Base-by-base conservation (phyloP, 2,329 filamentous ascomycete species). In the Penicillium occitanis region DNA sequence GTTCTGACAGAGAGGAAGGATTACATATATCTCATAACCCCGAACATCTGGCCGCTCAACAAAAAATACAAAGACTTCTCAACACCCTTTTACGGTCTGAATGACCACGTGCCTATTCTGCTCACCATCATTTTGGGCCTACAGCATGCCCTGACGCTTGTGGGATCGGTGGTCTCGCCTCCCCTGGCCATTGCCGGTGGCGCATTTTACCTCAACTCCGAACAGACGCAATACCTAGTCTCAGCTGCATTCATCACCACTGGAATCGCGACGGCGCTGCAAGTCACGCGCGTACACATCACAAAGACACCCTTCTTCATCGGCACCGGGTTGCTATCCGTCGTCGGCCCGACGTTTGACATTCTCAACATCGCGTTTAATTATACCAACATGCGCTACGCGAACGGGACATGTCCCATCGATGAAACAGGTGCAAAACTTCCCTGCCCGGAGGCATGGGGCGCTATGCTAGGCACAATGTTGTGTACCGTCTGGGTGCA, bases 21-120 rank as follows among this genome's bases (percentile, higher is more conserved):
- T 72, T 86, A 86, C 78, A 79, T 74, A 19, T 85, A 84, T 69
- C 78, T 86, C 5, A 82, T 86, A 75, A 83, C 77, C 22, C 84
- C 84, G 1, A 85, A 85, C 51, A 73, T 86, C 6, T 84, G 83
- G 1, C 85, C 85, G 65, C 77, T 85, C 74, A 83, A 82, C 55
- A 74, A 79, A 69, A 75, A 69, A 76, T 68, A 79, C 79, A 60
- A 76, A 79, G 68, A 76, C 40, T 78, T 80, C 69, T 81, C 84
- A n/a, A 87, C 90, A 37, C 91, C 91, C 0, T 95, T 96, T 77
- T 95, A 94, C 73, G 91, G 91, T n/a, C 86, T 94, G 46, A 86
- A 94, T 71, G 90, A 93, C 76, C 81, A 80, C 65, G 91, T 95
- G 85, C 91, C 91, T 3, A 86, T 94, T 8, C 73, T 93, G 7